Evolutionary conservation across 345 rosid genomes (phyloP).

Genomic region (Salix suchowensis): DNA sequence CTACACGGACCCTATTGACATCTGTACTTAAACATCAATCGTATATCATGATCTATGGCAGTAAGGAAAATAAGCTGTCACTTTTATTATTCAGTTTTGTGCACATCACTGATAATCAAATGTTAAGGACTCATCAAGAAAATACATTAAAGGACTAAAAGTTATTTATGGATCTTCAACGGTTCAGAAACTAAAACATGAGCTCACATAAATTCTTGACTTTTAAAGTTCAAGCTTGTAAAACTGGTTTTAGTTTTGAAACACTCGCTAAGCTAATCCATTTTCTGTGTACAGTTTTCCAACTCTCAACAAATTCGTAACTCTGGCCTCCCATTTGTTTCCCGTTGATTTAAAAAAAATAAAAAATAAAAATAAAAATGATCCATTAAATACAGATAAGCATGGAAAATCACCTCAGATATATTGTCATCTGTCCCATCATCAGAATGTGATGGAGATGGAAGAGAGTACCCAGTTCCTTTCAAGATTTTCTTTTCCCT

Average conservation of each 20-base stretch:
- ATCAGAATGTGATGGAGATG: conserved; percentile 70
- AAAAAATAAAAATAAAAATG: no score
- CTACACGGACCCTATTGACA: neutral
- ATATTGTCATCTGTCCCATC: conserved; percentile 58
- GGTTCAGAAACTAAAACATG: neutral
- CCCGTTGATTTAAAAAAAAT: neutral
- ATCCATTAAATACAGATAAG: neutral
- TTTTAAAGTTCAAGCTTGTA: neutral
- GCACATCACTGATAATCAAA: neutral
- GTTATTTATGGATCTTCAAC: neutral
- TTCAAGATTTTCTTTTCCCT: conserved; percentile 82
- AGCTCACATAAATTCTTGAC: neutral
- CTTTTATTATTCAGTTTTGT: neutral
- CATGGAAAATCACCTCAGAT: conserved; percentile 60
- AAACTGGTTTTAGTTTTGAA: neutral
- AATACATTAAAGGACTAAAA: neutral
- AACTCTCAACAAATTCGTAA: neutral
- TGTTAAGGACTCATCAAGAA: neutral
- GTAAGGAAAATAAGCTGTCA: neutral
- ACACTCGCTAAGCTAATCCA: neutral
- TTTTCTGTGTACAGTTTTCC: neutral
- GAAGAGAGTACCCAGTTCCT: conserved; percentile 49
- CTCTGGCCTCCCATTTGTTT: neutral
- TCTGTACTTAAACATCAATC: neutral
- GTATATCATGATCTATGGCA: neutral